Evolutionary conservation across 2,329 filamentous ascomycete genomes (phyloP), one percentile per base, ranked within the genome.

Genomic region (Xylaria sp.): DNA sequence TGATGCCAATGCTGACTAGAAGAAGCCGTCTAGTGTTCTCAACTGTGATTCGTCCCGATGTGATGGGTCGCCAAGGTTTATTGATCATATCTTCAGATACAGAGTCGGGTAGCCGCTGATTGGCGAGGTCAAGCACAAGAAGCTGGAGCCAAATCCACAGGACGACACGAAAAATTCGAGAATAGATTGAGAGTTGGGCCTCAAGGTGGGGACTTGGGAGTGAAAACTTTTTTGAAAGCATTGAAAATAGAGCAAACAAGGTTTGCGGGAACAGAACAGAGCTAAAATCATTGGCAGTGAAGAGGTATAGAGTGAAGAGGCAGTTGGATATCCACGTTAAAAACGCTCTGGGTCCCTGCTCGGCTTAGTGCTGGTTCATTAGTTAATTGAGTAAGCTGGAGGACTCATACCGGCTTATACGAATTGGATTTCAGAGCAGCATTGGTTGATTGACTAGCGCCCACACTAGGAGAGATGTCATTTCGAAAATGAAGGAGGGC

Each of bases 141-240:
- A 59, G 48, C 19, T 59, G 56, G 6, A 59, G 56, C 58, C 58
- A 61, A 33, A 57, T 52, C 53, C 53, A 61, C 13, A 46, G 19
- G 27, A 56, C 33, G 7, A 57, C 52, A 2, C 35, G 35, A 8
- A 33, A 25, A 3, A 52, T 27, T 9, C 58, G n/a, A 9, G 58
- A 23, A 29, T 25, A 2, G 9, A 61, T 49, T 6, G 27, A n/a
- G 15, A 33, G 21, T 2, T 19, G 43, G n/a, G 52, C n/a, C 44
- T 49, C 35, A 25, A 6, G 6, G 11, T 55, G 43, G 29, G 29
- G 49, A 4, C 10, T 23, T 43, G 51, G 53, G 11, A 31, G 17
- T 3, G 43, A 44, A 19, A 61, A 61, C 17, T 49, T 23, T 8
- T 38, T 38, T 7, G 58, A 55, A 8, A 52, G 35, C 27, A 41